phyloP scores from a whole-genome alignment of 495 filamentous ascomycete genomes.

The Xylaria longipes region DNA sequence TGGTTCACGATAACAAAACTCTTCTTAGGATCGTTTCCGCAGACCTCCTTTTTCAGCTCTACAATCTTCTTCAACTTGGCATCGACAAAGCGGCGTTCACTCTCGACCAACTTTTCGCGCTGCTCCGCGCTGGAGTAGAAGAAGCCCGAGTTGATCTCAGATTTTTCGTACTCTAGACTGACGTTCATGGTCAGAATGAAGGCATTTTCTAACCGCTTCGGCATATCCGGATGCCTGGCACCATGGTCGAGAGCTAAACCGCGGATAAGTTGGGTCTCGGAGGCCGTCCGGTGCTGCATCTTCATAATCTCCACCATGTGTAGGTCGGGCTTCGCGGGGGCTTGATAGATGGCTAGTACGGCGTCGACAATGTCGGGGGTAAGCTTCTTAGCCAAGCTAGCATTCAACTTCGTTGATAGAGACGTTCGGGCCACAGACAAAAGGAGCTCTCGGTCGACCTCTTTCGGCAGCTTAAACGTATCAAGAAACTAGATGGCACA shows the following conservation, averaged over 20 bases:
- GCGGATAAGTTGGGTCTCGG: constrained; percentile 93
- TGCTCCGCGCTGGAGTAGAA: constrained; percentile 98
- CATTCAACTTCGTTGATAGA: constrained; percentile 91
- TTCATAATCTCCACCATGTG: constrained; percentile 99
- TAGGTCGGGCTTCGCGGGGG: constrained; percentile 90
- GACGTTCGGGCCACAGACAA: constrained; percentile 94
- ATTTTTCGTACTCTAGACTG: constrained; percentile 98
- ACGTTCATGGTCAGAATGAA: constrained; percentile 96
- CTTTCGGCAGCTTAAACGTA: constrained; percentile 82
- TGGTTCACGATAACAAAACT: constrained; percentile 98
- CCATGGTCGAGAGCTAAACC: constrained; percentile 95
- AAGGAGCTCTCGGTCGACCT: constrained; percentile 92
- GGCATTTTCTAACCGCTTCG: constrained; percentile 93
- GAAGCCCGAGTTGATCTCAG: constrained; percentile 98
- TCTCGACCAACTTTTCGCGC: constrained; percentile 96
- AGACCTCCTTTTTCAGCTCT: constrained; percentile 97
- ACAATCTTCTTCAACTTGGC: constrained; percentile 97
- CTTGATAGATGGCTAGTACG: constrained; percentile 88
- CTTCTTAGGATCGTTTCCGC: constrained; percentile 92
- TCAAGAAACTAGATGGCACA: constrained; percentile 79
- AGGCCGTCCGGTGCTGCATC: constrained; percentile 97
- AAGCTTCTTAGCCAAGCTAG: constrained; percentile 84
- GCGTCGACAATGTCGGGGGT: constrained; percentile 95
- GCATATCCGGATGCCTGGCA: constrained; percentile 97
- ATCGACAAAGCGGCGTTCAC: constrained; percentile 94